Base-by-base conservation (phyloP, 1,139 yeast genomes). In the Scheffersomyces stambukii region DNA sequence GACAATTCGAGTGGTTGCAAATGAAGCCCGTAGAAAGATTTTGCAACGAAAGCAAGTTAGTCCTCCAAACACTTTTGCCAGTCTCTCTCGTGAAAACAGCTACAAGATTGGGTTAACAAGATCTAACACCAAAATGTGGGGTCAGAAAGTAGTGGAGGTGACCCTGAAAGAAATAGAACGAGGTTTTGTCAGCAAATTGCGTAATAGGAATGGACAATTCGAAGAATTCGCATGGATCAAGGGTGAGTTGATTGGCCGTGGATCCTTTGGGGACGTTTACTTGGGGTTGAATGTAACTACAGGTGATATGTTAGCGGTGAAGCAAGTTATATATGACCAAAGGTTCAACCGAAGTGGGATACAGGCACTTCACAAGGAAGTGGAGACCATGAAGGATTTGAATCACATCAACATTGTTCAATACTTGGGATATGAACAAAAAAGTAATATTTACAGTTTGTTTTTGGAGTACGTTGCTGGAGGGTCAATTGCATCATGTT, bases 271-370 rank as follows among this genome's bases (percentile, higher is more conserved):
- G n/a, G 81, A 85, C 24, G 98, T 93, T 1, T 91, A 75, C 48
- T 67, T 93, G 36, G 97, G 96, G 1, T 69, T 93, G 48, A 93
- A 93, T 54, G 93, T 88, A 10, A 91, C 97, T 1, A 88, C 96
- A 0, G 97, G 98, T 32, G 99, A 93, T 48, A 89, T 93, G 96
- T 80, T 93, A 60, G 99, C 99, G 0, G 98, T 93, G 2, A 93
- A 93, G 50, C 98, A 93, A 53, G 96, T 91, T 4, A 78, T 74
- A 29, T 36, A 29, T 13, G 21, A 25, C 21, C 44, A 42, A 4
- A 16, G 36, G 17, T 27, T 24, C 17, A 42, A 47, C 18, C 42
- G 49, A 11, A 88, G 78, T 33, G 85, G 83, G 1, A 73, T 86
- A 28, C 91, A 81, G 32, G 95, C 96, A 0, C 63, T 91, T 27